Percentiles rank a stretch among this genome's conserved stretches.
Conservation (phyloP, 305 asterid genomes). For the Fraxinus angustifolia region DNA sequence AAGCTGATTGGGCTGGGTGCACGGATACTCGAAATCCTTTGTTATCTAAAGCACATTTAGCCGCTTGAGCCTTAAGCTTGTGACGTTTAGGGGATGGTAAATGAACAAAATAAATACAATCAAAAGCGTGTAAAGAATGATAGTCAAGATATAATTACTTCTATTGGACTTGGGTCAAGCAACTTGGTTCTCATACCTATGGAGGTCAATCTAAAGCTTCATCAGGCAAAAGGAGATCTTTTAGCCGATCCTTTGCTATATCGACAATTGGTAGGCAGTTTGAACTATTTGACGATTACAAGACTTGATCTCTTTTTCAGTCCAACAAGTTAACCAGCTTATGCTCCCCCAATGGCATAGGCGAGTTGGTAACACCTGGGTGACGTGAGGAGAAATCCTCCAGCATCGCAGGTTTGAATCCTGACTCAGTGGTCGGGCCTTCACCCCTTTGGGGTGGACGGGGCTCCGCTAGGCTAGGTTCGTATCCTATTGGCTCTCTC, state of each 20-base stretch:
- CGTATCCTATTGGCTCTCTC: too few relatives aligned
- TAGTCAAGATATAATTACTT: too few relatives aligned
- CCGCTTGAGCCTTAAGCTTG: neutral
- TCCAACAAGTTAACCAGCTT: neutral
- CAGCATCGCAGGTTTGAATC: too few relatives aligned
- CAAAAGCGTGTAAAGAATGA: neutral
- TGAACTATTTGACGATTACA: neutral
- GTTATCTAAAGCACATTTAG: neutral
- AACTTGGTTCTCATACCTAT: neutral
- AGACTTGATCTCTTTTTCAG: neutral
- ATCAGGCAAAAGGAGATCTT: neutral
- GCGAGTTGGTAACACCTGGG: too few relatives aligned
- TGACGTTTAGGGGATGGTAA: neutral
- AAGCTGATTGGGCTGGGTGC: neutral
- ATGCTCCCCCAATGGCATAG: too few relatives aligned
- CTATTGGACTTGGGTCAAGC: neutral
- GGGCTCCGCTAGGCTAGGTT: too few relatives aligned
- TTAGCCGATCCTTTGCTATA: neutral
- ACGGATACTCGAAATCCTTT: too few relatives aligned
- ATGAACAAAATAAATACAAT: neutral
- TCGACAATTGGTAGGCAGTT: neutral
- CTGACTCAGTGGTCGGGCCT: too few relatives aligned
- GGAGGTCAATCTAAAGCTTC: neutral
- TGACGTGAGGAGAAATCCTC: too few relatives aligned
- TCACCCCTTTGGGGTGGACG: too few relatives aligned